These are phyloP conservation scores for Diplodia intermedia DNA, from an alignment of 2,329 filamentous ascomycete genomes.

Conservation along the genomic window DNA sequence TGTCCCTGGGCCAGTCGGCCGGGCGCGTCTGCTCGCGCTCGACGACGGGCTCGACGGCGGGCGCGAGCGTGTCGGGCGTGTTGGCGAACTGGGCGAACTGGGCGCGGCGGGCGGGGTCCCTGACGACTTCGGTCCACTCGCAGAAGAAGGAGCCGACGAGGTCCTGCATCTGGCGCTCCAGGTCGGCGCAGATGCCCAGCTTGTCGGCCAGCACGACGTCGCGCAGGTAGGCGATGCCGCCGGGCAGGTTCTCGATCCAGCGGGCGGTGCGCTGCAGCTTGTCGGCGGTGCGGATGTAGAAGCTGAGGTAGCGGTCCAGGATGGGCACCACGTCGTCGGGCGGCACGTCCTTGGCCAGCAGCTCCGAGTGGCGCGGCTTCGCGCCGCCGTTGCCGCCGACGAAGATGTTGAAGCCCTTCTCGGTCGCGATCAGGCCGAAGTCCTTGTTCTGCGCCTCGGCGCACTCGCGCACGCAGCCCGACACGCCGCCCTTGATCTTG, in stretches of 20 bases:
- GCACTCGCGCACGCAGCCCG: conserved; percentile 89
- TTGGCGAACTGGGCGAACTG: conserved; percentile 86
- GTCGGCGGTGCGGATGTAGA: conserved; percentile 93
- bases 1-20: conserved; percentile 76
- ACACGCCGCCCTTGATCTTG: conserved; percentile 90
- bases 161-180: conserved; percentile 87
- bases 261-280: conserved; percentile 86
- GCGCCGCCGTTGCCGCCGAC: conserved; percentile 89
- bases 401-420: conserved; percentile 93
- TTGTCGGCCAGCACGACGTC: conserved; percentile 86
- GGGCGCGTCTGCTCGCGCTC: conserved; percentile 79
- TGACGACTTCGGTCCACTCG: conserved; percentile 87
- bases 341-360: conserved; percentile 85
- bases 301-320: conserved; percentile 86
- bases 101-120: conserved; percentile 69
- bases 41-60: conserved; percentile 71
- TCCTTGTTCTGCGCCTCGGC: conserved; percentile 94
- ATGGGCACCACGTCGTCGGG: conserved; percentile 83
- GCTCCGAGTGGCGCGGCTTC: conserved; percentile 79
- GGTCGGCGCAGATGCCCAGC: conserved; percentile 80
- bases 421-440: conserved; percentile 89
- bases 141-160: conserved; percentile 86
- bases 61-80: conserved; percentile 69
- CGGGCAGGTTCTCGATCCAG: conserved; percentile 84
- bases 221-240: conserved; percentile 81